These are phyloP conservation scores for Huntiella savannae DNA, from an alignment of 2,329 filamentous ascomycete species.

Conservation along the genomic window DNA sequence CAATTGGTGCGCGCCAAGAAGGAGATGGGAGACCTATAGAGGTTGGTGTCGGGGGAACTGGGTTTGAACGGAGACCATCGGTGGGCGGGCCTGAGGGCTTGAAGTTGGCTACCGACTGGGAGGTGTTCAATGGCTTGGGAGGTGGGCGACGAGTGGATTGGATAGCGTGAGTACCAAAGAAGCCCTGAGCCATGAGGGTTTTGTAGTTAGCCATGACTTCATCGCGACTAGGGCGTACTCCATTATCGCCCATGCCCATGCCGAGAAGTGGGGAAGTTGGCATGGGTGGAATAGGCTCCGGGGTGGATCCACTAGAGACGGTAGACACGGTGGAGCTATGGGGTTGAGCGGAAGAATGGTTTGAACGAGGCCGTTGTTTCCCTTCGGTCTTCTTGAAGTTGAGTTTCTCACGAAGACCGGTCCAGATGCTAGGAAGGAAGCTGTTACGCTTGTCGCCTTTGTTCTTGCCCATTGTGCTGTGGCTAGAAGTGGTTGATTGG, in stretches of 20 bases:
- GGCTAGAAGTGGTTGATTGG: neutral
- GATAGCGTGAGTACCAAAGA: slow-evolving; percentile 39
- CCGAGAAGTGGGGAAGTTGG: neutral
- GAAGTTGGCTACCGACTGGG: slow-evolving; percentile 9
- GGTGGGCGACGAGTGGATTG: slow-evolving; percentile 32
- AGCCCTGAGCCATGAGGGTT: slow-evolving; percentile 35
- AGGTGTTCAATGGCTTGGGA: slow-evolving; percentile 12
- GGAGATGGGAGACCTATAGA: slow-evolving; percentile 10
- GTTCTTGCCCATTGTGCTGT: slow-evolving; percentile 7
- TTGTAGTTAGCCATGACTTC: slow-evolving; percentile 38
- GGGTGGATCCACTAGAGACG: neutral
- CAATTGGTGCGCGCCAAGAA: slow-evolving; percentile 7
- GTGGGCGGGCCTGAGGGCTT: slow-evolving; percentile 10
- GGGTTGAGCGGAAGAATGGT: slow-evolving; percentile 6
- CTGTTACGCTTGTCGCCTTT: slow-evolving; percentile 9
- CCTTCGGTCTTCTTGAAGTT: slow-evolving; percentile 13
- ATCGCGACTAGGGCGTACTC: slow-evolving; percentile 19
- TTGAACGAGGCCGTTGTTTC: slow-evolving; percentile 9
- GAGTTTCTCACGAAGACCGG: slow-evolving; percentile 16
- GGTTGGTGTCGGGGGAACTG: slow-evolving; percentile 10
- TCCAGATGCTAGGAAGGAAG: slow-evolving; percentile 15
- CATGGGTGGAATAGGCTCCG: slow-evolving; percentile 1
- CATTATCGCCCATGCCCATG: slow-evolving; percentile 8
- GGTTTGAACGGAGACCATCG: slow-evolving; percentile 8
- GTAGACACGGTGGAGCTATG: neutral